Conservation (phyloP, 805 yeast genomes). For the Lachancea kluyveri region DNA sequence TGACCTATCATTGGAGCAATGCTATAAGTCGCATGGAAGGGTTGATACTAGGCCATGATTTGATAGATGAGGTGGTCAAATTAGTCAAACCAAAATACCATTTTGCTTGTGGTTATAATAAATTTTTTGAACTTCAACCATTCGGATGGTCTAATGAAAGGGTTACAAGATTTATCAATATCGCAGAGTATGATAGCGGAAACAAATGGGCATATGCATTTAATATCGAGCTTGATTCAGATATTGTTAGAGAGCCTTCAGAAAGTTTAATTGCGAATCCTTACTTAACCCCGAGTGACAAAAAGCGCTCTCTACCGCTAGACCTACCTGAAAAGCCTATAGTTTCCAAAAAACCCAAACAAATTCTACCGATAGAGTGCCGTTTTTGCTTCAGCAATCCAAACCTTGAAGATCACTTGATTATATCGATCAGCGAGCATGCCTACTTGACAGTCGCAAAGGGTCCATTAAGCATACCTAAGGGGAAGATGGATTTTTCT, state of each 20-base stretch:
- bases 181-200: conserved; percentile 51
- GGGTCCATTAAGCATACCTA: conserved; percentile 69
- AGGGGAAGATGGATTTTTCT: conserved; percentile 46
- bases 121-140: conserved; percentile 49
- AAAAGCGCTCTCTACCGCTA: conserved; percentile 5
- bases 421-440: conserved; percentile 63
- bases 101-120: conserved; percentile 39
- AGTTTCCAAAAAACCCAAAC: conserved; percentile 6
- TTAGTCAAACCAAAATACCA: conserved; percentile 57
- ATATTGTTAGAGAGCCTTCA: conserved; percentile 15
- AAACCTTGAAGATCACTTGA: conserved; percentile 69
- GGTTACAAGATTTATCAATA: conserved; percentile 57
- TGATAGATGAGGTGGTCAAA: conserved; percentile 42
- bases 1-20: conserved; percentile 58
- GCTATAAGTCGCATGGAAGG: conserved; percentile 41
- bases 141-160: conserved; percentile 47
- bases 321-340: background rate
- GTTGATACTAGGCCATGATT: conserved; percentile 38
- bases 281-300: conserved; percentile 9
- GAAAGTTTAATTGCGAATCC: conserved; percentile 31
- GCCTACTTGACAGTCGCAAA: conserved; percentile 73
- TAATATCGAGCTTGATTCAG: conserved; percentile 30
- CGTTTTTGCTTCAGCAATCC: conserved; percentile 84
- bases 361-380: conserved; percentile 55
- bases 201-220: conserved; percentile 77